A percentile compares a stretch with the other conserved stretches of the same genome.
Evolutionary conservation across 495 filamentous ascomycete species (phyloP).

Genomic region (Xylaria palmicola): DNA sequence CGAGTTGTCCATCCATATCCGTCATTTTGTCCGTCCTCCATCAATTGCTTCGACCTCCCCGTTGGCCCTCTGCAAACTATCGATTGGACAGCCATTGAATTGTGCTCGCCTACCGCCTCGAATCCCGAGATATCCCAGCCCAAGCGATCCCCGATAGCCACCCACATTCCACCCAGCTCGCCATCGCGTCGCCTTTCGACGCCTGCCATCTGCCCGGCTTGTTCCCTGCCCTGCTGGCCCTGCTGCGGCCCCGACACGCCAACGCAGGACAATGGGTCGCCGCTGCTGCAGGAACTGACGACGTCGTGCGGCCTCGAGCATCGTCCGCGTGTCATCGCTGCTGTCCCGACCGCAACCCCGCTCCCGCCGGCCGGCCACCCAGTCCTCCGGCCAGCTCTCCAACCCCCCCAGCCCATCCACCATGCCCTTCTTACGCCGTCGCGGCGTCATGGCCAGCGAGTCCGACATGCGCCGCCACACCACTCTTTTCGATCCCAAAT

Average conservation of each 20-base stretch:
- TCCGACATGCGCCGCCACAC: conserved; percentile 50
- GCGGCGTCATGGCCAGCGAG: conserved; percentile 50
- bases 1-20: conserved; percentile 5
- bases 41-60: neutral
- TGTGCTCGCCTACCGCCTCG: neutral
- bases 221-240: neutral
- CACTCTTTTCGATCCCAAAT: conserved; percentile 34
- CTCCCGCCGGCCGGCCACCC: neutral
- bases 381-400: conserved; percentile 17
- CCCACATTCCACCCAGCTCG: neutral
- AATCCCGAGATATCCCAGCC: neutral
- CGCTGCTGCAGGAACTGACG: conserved; percentile 24
- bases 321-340: conserved; percentile 8
- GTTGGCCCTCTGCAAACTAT: neutral
- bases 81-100: neutral
- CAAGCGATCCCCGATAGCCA: neutral
- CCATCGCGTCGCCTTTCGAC: conserved; percentile 3
- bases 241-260: conserved; percentile 15
- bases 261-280: conserved; percentile 28
- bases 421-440: conserved; percentile 54
- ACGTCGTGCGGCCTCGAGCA: conserved; percentile 20
- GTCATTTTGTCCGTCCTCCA: neutral
- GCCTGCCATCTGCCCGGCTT: neutral
- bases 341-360: conserved; percentile 10
- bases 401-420: conserved; percentile 7